These are phyloP conservation scores for Aschersonia sp. DNA, from an alignment of 2,329 filamentous ascomycete species.

Conservation along the genomic window DNA sequence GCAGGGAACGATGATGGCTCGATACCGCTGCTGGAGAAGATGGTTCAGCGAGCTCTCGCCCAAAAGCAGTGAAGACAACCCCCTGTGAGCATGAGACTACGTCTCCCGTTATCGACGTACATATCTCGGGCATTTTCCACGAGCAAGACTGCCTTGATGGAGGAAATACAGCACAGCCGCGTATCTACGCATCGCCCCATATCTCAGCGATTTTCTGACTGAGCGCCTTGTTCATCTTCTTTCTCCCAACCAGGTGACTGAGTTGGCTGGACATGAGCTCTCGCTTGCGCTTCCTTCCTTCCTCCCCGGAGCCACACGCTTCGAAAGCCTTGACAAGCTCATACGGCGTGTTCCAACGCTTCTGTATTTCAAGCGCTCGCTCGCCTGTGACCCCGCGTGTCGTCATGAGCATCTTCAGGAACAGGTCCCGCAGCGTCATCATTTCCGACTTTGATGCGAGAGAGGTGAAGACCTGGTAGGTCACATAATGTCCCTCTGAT, in stretches of 20 bases:
- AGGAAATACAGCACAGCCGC: neutral
- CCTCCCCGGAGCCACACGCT: slow-evolving; percentile 31
- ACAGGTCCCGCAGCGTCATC: slow-evolving; percentile 60
- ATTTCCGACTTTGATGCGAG: slow-evolving; percentile 62
- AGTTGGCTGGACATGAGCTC: slow-evolving; percentile 45
- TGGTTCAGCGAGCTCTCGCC: slow-evolving; percentile 62
- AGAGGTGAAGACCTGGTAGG: slow-evolving; percentile 55
- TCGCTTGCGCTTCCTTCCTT: slow-evolving; percentile 39
- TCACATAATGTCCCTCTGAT: slow-evolving; percentile 41
- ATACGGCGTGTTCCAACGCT: slow-evolving; percentile 59
- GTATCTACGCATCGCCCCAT: slow-evolving; percentile 42
- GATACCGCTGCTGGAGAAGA: slow-evolving; percentile 50
- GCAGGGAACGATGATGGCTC: slow-evolving; percentile 34
- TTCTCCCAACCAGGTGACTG: slow-evolving; percentile 45
- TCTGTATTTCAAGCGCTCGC: slow-evolving; percentile 67
- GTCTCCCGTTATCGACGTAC: neutral
- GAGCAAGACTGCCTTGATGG: neutral
- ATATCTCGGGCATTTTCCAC: neutral
- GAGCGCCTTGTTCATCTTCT: slow-evolving; percentile 50
- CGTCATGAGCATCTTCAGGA: slow-evolving; percentile 77
- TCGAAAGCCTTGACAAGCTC: slow-evolving; percentile 58
- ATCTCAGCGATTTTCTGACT: slow-evolving; percentile 59
- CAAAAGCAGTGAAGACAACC: slow-evolving; percentile 23
- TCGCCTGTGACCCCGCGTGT: slow-evolving; percentile 61
- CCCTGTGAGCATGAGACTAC: neutral